Evolutionary conservation across 1,139 yeast genomes (phyloP).

Genomic region (Trichomonascaceae sp.): DNA sequence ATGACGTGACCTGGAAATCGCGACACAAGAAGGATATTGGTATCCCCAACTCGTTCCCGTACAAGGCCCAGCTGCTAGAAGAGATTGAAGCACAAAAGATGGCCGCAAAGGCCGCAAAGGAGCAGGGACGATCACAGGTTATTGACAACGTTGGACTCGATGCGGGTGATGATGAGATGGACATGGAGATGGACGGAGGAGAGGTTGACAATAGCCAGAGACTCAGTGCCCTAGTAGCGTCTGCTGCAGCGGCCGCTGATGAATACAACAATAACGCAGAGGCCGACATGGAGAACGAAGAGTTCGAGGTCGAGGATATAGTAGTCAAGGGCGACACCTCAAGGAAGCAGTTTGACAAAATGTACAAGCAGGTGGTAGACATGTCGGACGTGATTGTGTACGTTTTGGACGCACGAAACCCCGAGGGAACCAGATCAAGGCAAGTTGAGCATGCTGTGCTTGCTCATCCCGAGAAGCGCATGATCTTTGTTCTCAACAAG

Average conservation of each 20-base stretch:
- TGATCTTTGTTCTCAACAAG: constrained; percentile 76
- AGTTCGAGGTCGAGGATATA: constrained; percentile 15
- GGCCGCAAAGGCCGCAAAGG: constrained; percentile 36
- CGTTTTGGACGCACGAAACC: constrained; percentile 94
- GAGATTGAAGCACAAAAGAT: constrained; percentile 69
- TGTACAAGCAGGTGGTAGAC: constrained; percentile 80
- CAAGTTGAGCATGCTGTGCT: constrained; percentile 84
- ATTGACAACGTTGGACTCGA: neutral
- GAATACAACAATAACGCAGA: constrained; percentile 37
- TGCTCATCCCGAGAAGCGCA: constrained; percentile 68
- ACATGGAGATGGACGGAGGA: constrained; percentile 29
- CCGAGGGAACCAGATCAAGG: constrained; percentile 86
- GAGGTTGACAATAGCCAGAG: constrained; percentile 31
- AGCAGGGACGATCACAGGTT: constrained; percentile 23
- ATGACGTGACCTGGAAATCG: constrained; percentile 88
- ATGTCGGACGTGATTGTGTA: constrained; percentile 82
- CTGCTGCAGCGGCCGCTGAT: constrained; percentile 73
- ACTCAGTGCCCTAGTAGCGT: constrained; percentile 76
- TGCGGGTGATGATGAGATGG: constrained; percentile 21
- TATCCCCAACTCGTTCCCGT: constrained; percentile 89
- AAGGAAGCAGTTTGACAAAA: constrained; percentile 54
- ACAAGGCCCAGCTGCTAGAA: constrained; percentile 67
- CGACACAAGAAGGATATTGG: constrained; percentile 78
- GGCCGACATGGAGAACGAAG: constrained; percentile 29
- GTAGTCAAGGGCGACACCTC: constrained; percentile 29